Evolutionary conservation across 2,329 filamentous ascomycete genomes (phyloP).

Genomic region (Neurospora crassa): DNA sequence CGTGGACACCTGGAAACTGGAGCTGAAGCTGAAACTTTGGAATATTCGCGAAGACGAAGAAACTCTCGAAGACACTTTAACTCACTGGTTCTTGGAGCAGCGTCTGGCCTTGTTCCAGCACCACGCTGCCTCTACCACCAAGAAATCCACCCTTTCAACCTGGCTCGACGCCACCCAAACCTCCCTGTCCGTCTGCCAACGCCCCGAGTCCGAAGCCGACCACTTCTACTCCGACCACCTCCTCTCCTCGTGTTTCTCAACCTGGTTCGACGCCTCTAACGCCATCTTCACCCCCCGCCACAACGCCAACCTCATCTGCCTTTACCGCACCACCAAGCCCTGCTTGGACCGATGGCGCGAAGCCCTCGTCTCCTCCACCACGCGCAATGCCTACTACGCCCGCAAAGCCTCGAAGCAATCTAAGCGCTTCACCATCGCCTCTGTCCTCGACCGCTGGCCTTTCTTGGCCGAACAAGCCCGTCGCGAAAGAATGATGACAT

Average conservation of each 20-base stretch:
- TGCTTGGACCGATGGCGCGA: constrained; percentile 16
- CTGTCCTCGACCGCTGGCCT: constrained; percentile 15
- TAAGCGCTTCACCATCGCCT: constrained; percentile 8
- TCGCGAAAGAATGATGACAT: constrained; percentile 16
- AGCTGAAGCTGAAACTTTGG: constrained; percentile 18
- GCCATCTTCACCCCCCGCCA: constrained; percentile 9
- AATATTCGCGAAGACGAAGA: constrained; percentile 9
- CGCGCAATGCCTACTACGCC: constrained; percentile 5
- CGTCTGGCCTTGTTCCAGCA: constrained; percentile 18
- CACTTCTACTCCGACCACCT: constrained; percentile 10
- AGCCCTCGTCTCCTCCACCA: constrained; percentile 1
- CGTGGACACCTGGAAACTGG: constrained; percentile 19
- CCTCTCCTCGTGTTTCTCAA: constrained; percentile 8
- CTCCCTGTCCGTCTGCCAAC: constrained; percentile 2
- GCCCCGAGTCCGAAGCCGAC: constrained; percentile 10
- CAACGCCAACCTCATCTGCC: constrained; percentile 15
- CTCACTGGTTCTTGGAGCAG: constrained; percentile 21
- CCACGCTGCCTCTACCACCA: constrained; percentile 14
- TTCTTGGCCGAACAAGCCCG: constrained; percentile 11
- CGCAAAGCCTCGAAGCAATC: constrained; percentile 9
- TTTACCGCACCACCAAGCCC: constrained; percentile 16
- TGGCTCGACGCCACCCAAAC: constrained; percentile 6
- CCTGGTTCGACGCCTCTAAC: constrained; percentile 14
- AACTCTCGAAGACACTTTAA: constrained; percentile 13
- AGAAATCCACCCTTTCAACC: constrained; percentile 8